A percentile compares a stretch with the other conserved stretches of the same genome.
Conservation (phyloP, 192 early-diverging fungal genomes). For the Piromyces sp. region DNA sequence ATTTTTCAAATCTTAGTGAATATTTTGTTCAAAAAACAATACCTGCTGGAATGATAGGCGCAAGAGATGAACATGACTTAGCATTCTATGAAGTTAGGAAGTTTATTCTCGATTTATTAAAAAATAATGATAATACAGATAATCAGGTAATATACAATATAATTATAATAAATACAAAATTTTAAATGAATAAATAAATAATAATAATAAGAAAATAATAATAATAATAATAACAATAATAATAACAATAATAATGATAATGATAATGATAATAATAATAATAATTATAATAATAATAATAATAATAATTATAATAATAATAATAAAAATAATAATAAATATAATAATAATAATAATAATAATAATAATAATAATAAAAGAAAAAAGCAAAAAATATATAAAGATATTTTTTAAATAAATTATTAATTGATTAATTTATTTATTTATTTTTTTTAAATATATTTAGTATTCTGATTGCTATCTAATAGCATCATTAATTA, state of each 20-base stretch:
- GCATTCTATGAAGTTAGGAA: constrained; percentile 40
- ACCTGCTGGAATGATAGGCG: constrained; percentile 10
- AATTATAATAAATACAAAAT: neutral
- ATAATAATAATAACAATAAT: too few species aligned
- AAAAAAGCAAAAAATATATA: too few species aligned
- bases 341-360: too few species aligned
- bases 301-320: too few species aligned
- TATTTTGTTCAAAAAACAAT: constrained; percentile 84
- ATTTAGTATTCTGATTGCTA: constrained; percentile 55
- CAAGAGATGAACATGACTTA: constrained; percentile 34
- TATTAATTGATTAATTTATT: too few species aligned
- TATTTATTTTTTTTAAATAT: neutral
- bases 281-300: too few species aligned
- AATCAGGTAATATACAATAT: constrained; percentile 41
- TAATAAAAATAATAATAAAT: too few species aligned
- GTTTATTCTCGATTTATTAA: constrained; percentile 57
- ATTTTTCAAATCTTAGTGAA: constrained; percentile 70
- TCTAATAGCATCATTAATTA: constrained; percentile 59
- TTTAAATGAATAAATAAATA: too few species aligned
- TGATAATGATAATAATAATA: too few species aligned
- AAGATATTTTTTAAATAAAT: too few species aligned
- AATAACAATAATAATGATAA: too few species aligned
- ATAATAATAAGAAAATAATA: neutral
- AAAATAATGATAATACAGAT: constrained; percentile 83
- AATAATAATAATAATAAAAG: too few species aligned